These are phyloP conservation scores for Panellus pusillus DNA, from an alignment of 768 basidiomycete genomes.

Conservation along the genomic window DNA sequence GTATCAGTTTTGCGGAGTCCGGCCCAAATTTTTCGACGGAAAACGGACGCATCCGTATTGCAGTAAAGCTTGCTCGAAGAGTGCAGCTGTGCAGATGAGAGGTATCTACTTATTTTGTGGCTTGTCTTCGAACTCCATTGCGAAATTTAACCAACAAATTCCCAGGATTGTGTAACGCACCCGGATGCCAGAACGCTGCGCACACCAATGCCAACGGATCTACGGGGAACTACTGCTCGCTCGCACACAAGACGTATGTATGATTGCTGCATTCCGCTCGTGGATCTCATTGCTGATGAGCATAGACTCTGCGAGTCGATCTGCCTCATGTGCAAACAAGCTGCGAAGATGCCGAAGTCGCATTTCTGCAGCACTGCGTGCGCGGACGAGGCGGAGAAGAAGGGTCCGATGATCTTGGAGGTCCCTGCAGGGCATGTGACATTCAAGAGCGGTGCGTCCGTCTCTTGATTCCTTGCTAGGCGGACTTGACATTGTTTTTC, in stretches of 20 bases:
- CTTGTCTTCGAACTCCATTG: neutral
- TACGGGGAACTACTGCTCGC: constrained; percentile 47
- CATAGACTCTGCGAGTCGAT: constrained; percentile 47
- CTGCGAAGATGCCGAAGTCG: constrained; percentile 53
- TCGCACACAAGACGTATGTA: constrained; percentile 52
- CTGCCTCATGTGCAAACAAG: constrained; percentile 62
- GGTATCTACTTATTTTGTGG: constrained; percentile 15
- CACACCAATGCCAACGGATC: constrained; percentile 41
- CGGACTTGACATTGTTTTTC: neutral
- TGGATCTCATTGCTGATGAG: neutral
- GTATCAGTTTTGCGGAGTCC: constrained; percentile 54
- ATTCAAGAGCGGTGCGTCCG: constrained; percentile 59
- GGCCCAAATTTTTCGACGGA: constrained; percentile 61
- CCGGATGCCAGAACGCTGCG: constrained; percentile 48
- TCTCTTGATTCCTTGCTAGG: neutral
- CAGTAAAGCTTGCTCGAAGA: constrained; percentile 60
- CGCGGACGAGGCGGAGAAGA: constrained; percentile 51
- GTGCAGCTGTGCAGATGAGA: constrained; percentile 31
- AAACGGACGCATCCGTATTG: constrained; percentile 62
- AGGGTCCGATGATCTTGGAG: constrained; percentile 58
- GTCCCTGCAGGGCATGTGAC: constrained; percentile 59
- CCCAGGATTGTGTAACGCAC: constrained; percentile 49
- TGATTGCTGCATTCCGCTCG: neutral
- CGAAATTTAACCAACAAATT: constrained; percentile 4
- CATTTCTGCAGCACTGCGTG: constrained; percentile 65